Conservation (phyloP, 2,329 filamentous ascomycete genomes). For the Cordyceps farinosa region DNA sequence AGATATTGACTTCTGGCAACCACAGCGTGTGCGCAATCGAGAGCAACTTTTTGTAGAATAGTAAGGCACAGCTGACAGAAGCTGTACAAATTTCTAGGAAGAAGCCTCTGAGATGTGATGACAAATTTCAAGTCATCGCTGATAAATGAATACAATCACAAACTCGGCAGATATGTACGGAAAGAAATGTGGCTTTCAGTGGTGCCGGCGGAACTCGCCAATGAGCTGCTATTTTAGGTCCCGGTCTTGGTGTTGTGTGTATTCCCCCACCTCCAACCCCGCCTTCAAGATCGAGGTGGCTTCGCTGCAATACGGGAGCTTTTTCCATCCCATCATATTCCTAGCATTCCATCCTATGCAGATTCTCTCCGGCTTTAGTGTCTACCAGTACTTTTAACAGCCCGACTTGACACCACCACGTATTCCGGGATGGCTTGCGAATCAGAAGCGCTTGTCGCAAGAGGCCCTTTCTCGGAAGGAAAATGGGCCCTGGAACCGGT, state of each 20-base stretch:
- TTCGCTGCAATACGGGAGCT: not conserved
- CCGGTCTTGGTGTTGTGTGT: not conserved
- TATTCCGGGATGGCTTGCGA: constrained; percentile 22
- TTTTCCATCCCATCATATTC: not conserved
- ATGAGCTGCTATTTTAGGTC: not conserved
- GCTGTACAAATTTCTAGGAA: no score
- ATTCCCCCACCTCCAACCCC: constrained; percentile 10
- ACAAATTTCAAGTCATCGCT: no score
- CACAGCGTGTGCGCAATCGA: no score
- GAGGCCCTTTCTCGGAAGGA: constrained; percentile 30
- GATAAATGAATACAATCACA: no score
- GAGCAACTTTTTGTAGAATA: no score
- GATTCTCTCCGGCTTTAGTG: not conserved
- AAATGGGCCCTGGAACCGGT: constrained; percentile 33
- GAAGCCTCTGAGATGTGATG: no score
- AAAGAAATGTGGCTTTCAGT: not conserved
- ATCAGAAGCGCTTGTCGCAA: constrained; percentile 30
- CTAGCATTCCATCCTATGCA: not conserved
- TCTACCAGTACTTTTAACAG: not conserved
- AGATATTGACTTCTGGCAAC: no score
- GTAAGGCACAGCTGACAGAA: no score
- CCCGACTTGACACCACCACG: not conserved
- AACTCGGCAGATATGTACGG: no score
- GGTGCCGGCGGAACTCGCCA: not conserved
- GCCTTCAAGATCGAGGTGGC: not conserved